Evolutionary conservation across 257 asterid genomes (phyloP).

Genomic region (Solanum tarijense): DNA sequence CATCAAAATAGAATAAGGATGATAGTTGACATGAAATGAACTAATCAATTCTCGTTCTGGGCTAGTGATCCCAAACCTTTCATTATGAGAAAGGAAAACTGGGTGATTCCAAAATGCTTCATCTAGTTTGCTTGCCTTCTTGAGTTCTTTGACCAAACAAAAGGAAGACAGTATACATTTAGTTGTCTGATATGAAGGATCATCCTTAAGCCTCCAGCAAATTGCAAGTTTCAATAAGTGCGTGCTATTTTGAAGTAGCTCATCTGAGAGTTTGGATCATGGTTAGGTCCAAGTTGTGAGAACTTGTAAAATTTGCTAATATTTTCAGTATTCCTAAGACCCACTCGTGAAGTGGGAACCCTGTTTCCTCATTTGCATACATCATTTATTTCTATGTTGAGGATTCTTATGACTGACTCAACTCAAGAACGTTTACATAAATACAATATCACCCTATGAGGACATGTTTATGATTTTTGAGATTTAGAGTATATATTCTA

Average conservation of each 20-base stretch:
- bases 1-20: neutral
- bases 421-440: neutral
- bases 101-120: neutral
- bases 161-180: neutral
- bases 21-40: neutral
- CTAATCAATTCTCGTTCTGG: neutral
- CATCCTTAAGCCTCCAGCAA: neutral
- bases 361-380: neutral
- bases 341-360: neutral
- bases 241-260: neutral
- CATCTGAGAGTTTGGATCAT: neutral
- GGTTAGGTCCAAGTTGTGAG: neutral
- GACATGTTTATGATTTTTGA: neutral
- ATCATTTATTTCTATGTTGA: neutral
- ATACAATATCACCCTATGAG: neutral
- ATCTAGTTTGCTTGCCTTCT: neutral
- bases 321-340: neutral
- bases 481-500: neutral
- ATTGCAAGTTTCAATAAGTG: neutral
- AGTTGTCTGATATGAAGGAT: neutral
- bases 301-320: neutral
- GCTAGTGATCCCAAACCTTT: neutral
- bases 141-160: neutral
- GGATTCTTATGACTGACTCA: neutral
- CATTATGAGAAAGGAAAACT: neutral